Conservation (phyloP, 495 filamentous ascomycete genomes). For the Daldinia concentrica region DNA sequence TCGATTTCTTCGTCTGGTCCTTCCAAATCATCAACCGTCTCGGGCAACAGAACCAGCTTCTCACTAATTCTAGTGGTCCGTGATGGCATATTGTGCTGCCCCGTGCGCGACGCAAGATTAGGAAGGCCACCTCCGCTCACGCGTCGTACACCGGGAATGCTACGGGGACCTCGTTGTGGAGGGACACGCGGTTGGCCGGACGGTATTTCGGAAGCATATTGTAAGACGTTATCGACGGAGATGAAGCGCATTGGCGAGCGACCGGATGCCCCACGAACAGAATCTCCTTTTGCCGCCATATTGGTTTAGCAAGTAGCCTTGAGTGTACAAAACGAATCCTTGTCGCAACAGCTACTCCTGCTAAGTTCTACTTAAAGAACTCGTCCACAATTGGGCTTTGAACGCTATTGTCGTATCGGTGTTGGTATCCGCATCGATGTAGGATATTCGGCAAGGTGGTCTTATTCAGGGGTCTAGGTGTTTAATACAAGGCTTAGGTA, state of each 20-base stretch:
- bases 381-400: not conserved
- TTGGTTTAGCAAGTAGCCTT: conserved; percentile 1
- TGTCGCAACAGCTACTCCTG: not conserved
- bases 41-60: conserved; percentile 94
- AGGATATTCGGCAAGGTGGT: not conserved
- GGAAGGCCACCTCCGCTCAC: conserved; percentile 50
- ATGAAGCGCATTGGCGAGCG: conserved; percentile 76
- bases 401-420: not conserved
- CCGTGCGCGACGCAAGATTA: conserved; percentile 59
- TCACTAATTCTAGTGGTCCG: conserved; percentile 92
- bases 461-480: not conserved
- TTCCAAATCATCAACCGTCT: conserved; percentile 72
- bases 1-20: conserved; percentile 59
- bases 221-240: conserved; percentile 94
- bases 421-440: not conserved
- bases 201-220: conserved; percentile 92
- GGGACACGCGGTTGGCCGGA: conserved; percentile 89
- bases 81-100: conserved; percentile 80
- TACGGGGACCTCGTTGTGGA: conserved; percentile 55
- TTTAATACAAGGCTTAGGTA: not conserved
- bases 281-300: conserved; percentile 40
- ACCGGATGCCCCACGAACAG: conserved; percentile 42
- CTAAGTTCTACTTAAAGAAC: not conserved
- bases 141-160: conserved; percentile 57
- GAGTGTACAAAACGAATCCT: not conserved